phyloP scores from a whole-genome alignment of 345 rosid genomes.

The Hibiscus mutabilis region DNA sequence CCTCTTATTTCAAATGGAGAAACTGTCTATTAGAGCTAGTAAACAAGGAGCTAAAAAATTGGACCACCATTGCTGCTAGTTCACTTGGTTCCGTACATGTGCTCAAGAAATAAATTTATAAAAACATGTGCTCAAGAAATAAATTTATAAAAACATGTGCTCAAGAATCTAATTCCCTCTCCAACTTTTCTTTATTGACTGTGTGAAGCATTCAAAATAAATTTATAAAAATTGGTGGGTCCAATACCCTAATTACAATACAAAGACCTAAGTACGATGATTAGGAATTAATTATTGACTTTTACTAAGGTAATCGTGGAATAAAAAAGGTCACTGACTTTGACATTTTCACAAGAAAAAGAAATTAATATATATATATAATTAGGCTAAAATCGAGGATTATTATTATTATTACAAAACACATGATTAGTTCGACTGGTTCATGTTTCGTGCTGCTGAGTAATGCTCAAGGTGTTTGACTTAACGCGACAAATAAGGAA shows the following conservation, averaged over 20 bases:
- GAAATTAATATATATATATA: neutral
- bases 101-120: too few species aligned
- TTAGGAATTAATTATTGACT: slow-evolving; percentile 1
- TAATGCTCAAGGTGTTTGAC: neutral
- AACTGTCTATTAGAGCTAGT: too few species aligned
- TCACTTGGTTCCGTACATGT: neutral
- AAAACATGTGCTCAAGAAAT: neutral
- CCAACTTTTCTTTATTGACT: neutral
- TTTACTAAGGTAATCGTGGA: neutral
- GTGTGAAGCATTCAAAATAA: neutral
- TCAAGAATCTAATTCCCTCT: neutral
- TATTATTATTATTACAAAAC: neutral
- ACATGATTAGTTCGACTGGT: neutral
- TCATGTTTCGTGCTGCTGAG: neutral
- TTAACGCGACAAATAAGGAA: neutral
- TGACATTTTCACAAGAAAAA: neutral
- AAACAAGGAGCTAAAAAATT: too few species aligned
- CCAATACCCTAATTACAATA: neutral
- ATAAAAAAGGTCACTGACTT: neutral
- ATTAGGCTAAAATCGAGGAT: neutral
- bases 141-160: too few species aligned
- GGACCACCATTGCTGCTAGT: too few species aligned
- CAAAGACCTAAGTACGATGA: slow-evolving; percentile 4
- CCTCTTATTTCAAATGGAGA: too few species aligned
- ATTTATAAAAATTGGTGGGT: neutral